Evolutionary conservation across 257 asterid genomes (phyloP).

Genomic region (Penstemon newberryi): DNA sequence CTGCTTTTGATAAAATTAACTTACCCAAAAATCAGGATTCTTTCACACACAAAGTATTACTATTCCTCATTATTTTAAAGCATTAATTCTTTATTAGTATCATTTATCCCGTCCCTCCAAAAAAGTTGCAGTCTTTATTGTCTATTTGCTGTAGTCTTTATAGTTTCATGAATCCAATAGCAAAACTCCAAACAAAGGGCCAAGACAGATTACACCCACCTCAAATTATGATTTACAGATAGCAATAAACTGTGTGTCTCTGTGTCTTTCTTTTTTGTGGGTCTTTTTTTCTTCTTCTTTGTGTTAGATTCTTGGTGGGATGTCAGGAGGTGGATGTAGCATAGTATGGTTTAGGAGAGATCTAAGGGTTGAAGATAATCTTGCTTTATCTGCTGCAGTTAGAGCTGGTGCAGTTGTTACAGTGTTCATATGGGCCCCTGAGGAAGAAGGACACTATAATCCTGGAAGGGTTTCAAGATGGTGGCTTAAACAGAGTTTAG

Average conservation of each 20-base stretch:
- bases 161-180: constrained; percentile 23
- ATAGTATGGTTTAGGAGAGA: constrained; percentile 97
- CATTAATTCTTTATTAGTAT: background rate
- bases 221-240: background rate
- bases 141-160: background rate
- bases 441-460: constrained; percentile 76
- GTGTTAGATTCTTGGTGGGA: background rate
- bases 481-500: constrained; percentile 93
- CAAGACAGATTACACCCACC: too few relatives aligned
- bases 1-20: constrained; percentile 10
- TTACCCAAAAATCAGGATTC: constrained; percentile 1
- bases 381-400: constrained; percentile 81
- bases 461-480: constrained; percentile 97
- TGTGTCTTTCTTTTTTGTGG: background rate
- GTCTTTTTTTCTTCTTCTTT: constrained; percentile 4
- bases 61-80: too few relatives aligned
- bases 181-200: constrained; percentile 2
- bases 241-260: constrained; percentile 2
- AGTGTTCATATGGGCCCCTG: constrained; percentile 88
- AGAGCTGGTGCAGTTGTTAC: constrained; percentile 82
- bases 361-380: constrained; percentile 92
- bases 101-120: constrained; percentile 5
- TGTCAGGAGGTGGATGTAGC: constrained; percentile 73
- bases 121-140: constrained; percentile 22
- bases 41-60: too few relatives aligned